These are phyloP conservation scores for Rhypophila decipiens DNA, from an alignment of 495 filamentous ascomycete genomes.

Conservation along the genomic window DNA sequence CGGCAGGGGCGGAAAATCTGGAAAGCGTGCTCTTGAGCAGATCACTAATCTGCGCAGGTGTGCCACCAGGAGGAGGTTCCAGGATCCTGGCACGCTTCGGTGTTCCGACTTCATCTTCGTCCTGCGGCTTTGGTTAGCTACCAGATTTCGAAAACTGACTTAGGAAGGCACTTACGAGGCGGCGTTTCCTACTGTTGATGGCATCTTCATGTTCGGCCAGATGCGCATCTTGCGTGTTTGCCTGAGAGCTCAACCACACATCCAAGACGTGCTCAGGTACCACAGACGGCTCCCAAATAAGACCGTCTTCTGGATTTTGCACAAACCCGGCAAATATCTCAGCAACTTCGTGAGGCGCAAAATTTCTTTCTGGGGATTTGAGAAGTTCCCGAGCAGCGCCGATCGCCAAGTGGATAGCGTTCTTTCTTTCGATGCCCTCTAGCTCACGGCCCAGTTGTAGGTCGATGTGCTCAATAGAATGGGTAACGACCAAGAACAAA, in stretches of 20 bases:
- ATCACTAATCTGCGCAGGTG: constrained; percentile 17
- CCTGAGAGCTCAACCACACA: constrained; percentile 18
- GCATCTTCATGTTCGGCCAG: neutral
- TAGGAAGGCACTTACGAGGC: constrained; percentile 34
- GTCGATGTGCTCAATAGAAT: constrained; percentile 43
- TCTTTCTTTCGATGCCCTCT: constrained; percentile 30
- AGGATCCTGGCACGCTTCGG: constrained; percentile 17
- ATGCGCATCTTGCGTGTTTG: constrained; percentile 5
- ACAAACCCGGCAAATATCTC: constrained; percentile 30
- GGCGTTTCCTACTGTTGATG: constrained; percentile 29
- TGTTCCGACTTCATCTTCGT: constrained; percentile 22
- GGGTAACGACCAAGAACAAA: constrained; percentile 28
- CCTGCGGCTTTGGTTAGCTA: constrained; percentile 13
- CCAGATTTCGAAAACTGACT: too few species aligned
- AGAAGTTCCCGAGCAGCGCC: constrained; percentile 25
- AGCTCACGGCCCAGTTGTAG: constrained; percentile 25
- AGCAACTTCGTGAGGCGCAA: constrained; percentile 27
- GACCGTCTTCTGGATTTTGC: constrained; percentile 19
- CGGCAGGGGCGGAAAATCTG: neutral
- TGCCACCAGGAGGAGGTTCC: constrained; percentile 5
- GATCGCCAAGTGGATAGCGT: constrained; percentile 30
- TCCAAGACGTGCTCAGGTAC: constrained; percentile 34
- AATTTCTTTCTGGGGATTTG: constrained; percentile 20
- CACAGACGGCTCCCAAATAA: constrained; percentile 27
- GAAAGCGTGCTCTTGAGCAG: constrained; percentile 19